phyloP scores from a whole-genome alignment of 2,329 filamentous ascomycete genomes.

The Truncatella angustata region DNA sequence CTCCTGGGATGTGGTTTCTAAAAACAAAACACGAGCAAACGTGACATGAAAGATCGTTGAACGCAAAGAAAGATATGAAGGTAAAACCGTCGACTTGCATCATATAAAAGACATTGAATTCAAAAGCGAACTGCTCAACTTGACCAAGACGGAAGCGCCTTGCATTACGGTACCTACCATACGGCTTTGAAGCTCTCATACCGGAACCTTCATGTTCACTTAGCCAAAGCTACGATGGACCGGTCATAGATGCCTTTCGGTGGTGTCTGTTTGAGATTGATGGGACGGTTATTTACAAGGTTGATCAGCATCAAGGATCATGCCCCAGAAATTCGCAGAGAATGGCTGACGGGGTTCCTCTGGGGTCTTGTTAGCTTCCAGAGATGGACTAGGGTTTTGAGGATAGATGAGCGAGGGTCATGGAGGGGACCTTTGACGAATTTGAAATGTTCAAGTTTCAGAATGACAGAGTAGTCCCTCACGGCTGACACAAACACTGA shows the following conservation, averaged over 20 bases:
- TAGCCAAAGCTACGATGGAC: constrained; percentile 2
- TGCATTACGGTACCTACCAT: constrained; percentile 4
- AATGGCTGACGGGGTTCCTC: constrained; percentile 16
- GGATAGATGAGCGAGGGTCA: constrained; percentile 18
- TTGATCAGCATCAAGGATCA: constrained; percentile 42
- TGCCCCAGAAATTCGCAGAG: constrained; percentile 21
- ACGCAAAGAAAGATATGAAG: not conserved
- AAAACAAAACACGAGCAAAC: constrained; percentile 13
- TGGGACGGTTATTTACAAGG: constrained; percentile 44
- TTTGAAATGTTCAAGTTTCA: constrained; percentile 16
- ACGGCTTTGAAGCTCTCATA: not conserved
- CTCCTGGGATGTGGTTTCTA: constrained; percentile 14
- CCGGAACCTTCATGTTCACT: constrained; percentile 3
- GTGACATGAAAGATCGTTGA: not conserved
- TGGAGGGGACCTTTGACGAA: constrained; percentile 14
- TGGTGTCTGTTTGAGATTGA: constrained; percentile 49
- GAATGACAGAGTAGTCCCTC: constrained; percentile 3
- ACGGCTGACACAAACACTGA: constrained; percentile 15
- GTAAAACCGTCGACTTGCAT: not conserved
- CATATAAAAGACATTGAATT: not conserved
- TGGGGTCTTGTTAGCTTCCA: constrained; percentile 13
- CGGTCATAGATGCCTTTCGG: constrained; percentile 2
- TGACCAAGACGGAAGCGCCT: not conserved
- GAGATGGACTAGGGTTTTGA: constrained; percentile 18
- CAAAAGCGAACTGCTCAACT: not conserved